Percentiles rank a stretch among this genome's conserved stretches.
These are phyloP conservation scores for Pyrus hybrid DNA, from an alignment of 331 rosid genomes.

Conservation along the genomic window DNA sequence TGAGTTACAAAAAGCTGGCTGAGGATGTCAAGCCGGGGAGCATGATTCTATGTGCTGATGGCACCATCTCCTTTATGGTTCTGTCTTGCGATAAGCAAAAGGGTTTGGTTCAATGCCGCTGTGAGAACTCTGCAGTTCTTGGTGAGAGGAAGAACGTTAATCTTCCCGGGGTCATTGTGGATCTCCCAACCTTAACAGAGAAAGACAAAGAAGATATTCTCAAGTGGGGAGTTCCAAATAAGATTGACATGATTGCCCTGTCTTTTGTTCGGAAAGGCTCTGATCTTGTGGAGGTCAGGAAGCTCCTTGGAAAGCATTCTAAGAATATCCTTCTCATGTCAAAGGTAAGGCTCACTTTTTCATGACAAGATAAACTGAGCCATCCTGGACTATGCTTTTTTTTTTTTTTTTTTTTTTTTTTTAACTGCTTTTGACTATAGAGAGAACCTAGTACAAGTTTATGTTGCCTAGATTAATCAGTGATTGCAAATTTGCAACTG, in stretches of 20 bases:
- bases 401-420: neutral
- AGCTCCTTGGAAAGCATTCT: conserved; percentile 73
- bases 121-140: conserved; percentile 82
- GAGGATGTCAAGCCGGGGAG: conserved; percentile 80
- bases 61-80: conserved; percentile 77
- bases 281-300: conserved; percentile 77
- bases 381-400: neutral
- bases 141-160: conserved; percentile 97
- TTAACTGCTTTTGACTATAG: neutral
- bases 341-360: conserved; percentile 45
- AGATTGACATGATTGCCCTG: conserved; percentile 95
- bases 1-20: conserved; percentile 95
- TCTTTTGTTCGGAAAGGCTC: conserved; percentile 95
- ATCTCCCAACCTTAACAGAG: conserved; percentile 89
- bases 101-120: conserved; percentile 73
- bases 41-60: conserved; percentile 85
- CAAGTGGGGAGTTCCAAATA: conserved; percentile 82
- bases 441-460: neutral
- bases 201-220: conserved; percentile 87
- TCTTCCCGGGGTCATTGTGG: conserved; percentile 89
- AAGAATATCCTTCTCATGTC: conserved; percentile 92
- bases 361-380: neutral
- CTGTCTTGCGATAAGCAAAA: conserved; percentile 48
- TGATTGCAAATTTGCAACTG: neutral
- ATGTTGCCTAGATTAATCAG: neutral